These are phyloP conservation scores for Fusarium anguioides DNA, from an alignment of 2,329 filamentous ascomycete species.

Conservation along the genomic window DNA sequence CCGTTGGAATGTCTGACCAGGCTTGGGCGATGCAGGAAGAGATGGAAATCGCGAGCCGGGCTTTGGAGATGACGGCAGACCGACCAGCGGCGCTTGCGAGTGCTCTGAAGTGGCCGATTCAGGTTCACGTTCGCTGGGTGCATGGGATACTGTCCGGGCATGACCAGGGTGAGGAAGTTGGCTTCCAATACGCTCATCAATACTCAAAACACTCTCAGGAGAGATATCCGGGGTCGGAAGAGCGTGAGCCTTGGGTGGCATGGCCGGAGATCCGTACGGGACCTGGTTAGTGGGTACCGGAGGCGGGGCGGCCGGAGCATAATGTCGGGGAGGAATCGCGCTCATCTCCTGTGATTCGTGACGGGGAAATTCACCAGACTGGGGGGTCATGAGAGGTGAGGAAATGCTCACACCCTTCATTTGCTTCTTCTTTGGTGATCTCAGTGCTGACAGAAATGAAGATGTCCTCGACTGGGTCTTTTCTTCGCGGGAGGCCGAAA, in stretches of 20 bases:
- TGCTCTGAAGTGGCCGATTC: slow-evolving; percentile 64
- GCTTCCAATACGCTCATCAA: slow-evolving; percentile 65
- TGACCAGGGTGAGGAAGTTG: slow-evolving; percentile 51
- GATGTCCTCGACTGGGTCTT: slow-evolving; percentile 67
- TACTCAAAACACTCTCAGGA: slow-evolving; percentile 58
- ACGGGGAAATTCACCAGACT: slow-evolving; percentile 69
- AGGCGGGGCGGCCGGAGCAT: slow-evolving; percentile 67
- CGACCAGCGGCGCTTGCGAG: slow-evolving; percentile 63
- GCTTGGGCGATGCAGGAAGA: slow-evolving; percentile 63
- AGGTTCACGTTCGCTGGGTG: slow-evolving; percentile 59
- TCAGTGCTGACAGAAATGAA: slow-evolving; percentile 70
- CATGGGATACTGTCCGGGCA: slow-evolving; percentile 53
- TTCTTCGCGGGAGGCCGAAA: slow-evolving; percentile 57
- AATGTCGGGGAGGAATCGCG: slow-evolving; percentile 67
- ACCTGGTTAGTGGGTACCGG: slow-evolving; percentile 63
- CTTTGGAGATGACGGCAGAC: slow-evolving; percentile 60
- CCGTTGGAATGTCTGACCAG: slow-evolving; percentile 61
- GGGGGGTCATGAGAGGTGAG: slow-evolving; percentile 73
- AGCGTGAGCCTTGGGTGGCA: slow-evolving; percentile 42
- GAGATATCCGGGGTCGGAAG: slow-evolving; percentile 52
- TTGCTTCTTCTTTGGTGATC: slow-evolving; percentile 67
- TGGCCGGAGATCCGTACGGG: slow-evolving; percentile 46
- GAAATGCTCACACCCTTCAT: slow-evolving; percentile 68
- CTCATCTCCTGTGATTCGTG: slow-evolving; percentile 67
- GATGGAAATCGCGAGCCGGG: slow-evolving; percentile 50